These are phyloP conservation scores for Pseudocercospora fuligena DNA, from an alignment of 2,329 filamentous ascomycete species.

Conservation along the genomic window DNA sequence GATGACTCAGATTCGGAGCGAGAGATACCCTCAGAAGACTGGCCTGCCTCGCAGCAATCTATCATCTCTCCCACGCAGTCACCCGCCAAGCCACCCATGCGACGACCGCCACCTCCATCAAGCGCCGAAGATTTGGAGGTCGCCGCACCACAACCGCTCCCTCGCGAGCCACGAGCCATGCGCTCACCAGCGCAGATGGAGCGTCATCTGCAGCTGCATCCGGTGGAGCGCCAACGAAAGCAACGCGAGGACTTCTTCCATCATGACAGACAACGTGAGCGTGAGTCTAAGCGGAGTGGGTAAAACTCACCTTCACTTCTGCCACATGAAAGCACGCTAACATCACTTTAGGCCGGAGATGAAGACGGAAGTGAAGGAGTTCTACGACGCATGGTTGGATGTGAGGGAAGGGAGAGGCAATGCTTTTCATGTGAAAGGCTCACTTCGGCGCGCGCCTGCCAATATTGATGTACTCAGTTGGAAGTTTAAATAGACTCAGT, in stretches of 20 bases:
- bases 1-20: neutral
- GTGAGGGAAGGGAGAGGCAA: neutral
- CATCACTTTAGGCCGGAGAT: neutral
- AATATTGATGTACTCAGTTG: neutral
- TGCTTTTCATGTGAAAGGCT: neutral
- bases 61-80: neutral
- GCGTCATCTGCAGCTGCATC: neutral
- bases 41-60: neutral
- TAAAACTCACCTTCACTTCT: neutral
- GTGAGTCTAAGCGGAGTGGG: constrained; percentile 9
- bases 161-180: neutral
- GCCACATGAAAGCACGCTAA: neutral
- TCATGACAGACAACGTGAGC: neutral
- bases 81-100: neutral
- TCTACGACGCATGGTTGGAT: neutral
- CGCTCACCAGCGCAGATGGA: neutral
- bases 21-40: neutral
- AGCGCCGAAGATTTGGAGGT: neutral
- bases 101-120: neutral
- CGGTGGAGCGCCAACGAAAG: neutral
- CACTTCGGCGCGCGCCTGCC: neutral
- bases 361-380: neutral
- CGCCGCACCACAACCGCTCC: constrained; percentile 1
- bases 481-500: neutral
- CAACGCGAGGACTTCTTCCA: neutral